Base-by-base conservation (phyloP, 768 basidiomycete species). In the Amanita polypyramis region DNA sequence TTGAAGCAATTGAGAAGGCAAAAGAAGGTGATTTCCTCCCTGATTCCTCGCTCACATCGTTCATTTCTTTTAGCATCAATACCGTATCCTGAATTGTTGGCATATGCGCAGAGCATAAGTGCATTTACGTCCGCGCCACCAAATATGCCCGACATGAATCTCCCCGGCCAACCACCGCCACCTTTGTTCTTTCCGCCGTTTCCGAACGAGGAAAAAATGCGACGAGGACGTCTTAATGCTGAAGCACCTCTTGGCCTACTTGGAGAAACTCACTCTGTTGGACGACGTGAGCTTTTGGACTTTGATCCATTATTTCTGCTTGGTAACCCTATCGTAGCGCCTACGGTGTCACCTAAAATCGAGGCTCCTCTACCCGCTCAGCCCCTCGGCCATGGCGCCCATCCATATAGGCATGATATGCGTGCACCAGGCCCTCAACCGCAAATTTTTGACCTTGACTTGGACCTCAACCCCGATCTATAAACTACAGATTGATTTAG, bases 201-300 rank as follows among this genome's bases (percentile, higher is more conserved):
- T 62, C 89, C 89, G 0, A 90, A 89, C 58, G 88, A 90, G 65
- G 89, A 90, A 61, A 91, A 88, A 64, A 89, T 92, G 85, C 80
- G 88, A 44, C 74, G 81, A 20, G 89, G 89, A 1, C 74, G 75
- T 49, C 75, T 90, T 62, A 88, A 85, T 57, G 80, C 79, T 17
- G 86, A 89, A 62, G 83, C 81, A 21, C 88, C 86, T 0, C 71
- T 90, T 49, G 89, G 83, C 4, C 63, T 78, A 37, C 72, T 85
- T 40, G 89, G 85, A 33, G 89, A 91, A 67, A 87, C 81, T 6
- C 85, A 88, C 60, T 79, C 81, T 19, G 83, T 90, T 51, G 89
- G 86, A 43, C 73, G 77, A 64, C 74, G 87, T 88, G 61, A 60
- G 80, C 59, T 19, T 27, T 52, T 33, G 39, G 33, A 50, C 17